Conservation (phyloP, 306 rosid species). For the Vigna radiata region DNA sequence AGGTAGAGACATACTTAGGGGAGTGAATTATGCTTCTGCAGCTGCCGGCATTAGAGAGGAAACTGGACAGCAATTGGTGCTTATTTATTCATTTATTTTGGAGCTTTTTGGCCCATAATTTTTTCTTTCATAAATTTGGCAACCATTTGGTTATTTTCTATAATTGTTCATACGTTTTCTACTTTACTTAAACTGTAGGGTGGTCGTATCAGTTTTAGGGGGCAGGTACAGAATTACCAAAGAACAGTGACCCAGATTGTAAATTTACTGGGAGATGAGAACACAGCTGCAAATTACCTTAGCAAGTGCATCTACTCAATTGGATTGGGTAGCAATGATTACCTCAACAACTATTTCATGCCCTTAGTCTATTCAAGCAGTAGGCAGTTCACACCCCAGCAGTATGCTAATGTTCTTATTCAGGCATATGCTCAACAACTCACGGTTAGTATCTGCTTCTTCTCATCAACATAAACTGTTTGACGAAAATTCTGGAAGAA, state of each 20-base stretch:
- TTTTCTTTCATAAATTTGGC: constrained; percentile 8
- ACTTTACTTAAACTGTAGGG: constrained; percentile 56
- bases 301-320: constrained; percentile 84
- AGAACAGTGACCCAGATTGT: constrained; percentile 75
- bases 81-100: not conserved
- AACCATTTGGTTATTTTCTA: not conserved
- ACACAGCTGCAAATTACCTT: constrained; percentile 65
- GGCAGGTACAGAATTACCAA: constrained; percentile 82
- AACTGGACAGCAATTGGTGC: constrained; percentile 92
- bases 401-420: constrained; percentile 72
- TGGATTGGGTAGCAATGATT: constrained; percentile 95
- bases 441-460: constrained; percentile 44
- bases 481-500: too few species aligned
- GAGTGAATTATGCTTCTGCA: constrained; percentile 95
- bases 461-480: too few species aligned
- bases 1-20: constrained; percentile 70
- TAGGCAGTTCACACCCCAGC: constrained; percentile 68
- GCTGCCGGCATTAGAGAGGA: constrained; percentile 98
- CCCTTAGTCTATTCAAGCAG: constrained; percentile 69
- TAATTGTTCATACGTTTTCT: not conserved
- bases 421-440: constrained; percentile 71
- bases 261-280: constrained; percentile 62
- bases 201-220: constrained; percentile 76
- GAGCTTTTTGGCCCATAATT: not conserved
- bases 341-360: constrained; percentile 97